A percentile compares a stretch with the other conserved stretches of the same genome.
Evolutionary conservation across 352 stramenopile species (phyloP).

Genomic region (Pythium phragmitis): DNA sequence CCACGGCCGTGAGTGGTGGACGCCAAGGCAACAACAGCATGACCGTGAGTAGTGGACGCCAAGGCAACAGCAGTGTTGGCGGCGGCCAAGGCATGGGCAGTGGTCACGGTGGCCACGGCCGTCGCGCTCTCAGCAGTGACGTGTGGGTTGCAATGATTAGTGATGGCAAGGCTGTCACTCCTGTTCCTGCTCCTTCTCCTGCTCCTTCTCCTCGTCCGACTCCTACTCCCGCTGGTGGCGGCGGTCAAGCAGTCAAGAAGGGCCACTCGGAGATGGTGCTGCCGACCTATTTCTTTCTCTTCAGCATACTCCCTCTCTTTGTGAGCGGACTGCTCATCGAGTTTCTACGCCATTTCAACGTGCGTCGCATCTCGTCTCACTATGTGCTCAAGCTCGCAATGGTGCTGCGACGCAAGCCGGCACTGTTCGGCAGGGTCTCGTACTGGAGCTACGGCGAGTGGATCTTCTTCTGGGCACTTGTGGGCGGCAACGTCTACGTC

Average conservation of each 20-base stretch:
- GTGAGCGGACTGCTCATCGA: constrained; percentile 39
- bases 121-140: no score
- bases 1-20: no score
- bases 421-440: constrained; percentile 28
- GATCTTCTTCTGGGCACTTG: constrained; percentile 35
- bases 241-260: neutral
- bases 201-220: no score
- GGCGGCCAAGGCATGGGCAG: no score
- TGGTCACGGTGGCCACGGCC: no score
- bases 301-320: constrained; percentile 38
- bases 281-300: constrained; percentile 52
- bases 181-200: no score
- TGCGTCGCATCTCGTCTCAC: constrained; percentile 34
- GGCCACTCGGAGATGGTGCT: constrained; percentile 51
- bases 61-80: no score
- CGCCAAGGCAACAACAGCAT: no score
- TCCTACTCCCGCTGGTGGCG: no score
- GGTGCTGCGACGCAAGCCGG: constrained; percentile 45
- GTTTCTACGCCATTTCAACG: constrained; percentile 36
- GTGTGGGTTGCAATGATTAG: no score
- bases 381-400: constrained; percentile 31
- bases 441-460: constrained; percentile 40
- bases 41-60: no score
- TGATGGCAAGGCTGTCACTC: no score
- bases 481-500: constrained; percentile 23